These are phyloP conservation scores for Neurospora sp. DNA, from an alignment of 495 filamentous ascomycete genomes.

Conservation along the genomic window DNA sequence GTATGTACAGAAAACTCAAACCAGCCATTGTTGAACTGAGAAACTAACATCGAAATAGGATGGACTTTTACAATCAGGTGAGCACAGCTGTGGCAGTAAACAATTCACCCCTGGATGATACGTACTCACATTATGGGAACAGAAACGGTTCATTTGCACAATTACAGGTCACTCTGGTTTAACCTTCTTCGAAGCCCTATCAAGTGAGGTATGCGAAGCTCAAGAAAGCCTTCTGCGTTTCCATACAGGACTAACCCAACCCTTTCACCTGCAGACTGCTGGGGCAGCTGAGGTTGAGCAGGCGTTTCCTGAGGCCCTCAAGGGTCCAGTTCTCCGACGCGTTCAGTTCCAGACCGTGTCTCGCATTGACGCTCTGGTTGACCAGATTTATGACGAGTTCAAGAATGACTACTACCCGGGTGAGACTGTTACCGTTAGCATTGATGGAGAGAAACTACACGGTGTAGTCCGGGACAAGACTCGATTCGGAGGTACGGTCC, in stretches of 20 bases:
- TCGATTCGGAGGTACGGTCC: slow-evolving; percentile 50
- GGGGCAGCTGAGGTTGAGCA: slow-evolving; percentile 83
- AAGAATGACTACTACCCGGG: slow-evolving; percentile 91
- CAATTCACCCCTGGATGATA: background rate
- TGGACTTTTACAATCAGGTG: slow-evolving; percentile 92
- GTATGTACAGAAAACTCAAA: slow-evolving; percentile 36
- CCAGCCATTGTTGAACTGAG: background rate
- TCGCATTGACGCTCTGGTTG: slow-evolving; percentile 78
- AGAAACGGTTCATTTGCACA: slow-evolving; percentile 87
- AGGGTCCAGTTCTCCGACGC: slow-evolving; percentile 77
- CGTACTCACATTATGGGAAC: slow-evolving; percentile 6
- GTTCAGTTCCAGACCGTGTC: slow-evolving; percentile 89
- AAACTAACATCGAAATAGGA: slow-evolving; percentile 38
- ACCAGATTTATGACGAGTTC: slow-evolving; percentile 64
- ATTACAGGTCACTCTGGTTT: slow-evolving; percentile 89
- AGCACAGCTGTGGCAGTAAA: slow-evolving; percentile 4
- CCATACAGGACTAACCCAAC: background rate
- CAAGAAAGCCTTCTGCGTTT: background rate
- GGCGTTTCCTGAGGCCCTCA: slow-evolving; percentile 82
- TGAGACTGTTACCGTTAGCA: slow-evolving; percentile 67
- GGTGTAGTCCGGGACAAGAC: slow-evolving; percentile 83
- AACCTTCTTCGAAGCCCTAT: slow-evolving; percentile 86
- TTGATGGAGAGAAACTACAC: slow-evolving; percentile 60
- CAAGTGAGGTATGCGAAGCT: slow-evolving; percentile 69
- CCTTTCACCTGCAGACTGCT: slow-evolving; percentile 46